Percentiles rank a stretch among this genome's conserved stretches.
phyloP scores from a whole-genome alignment of 495 filamentous ascomycete genomes.

The Annulohypoxylon nitens region DNA sequence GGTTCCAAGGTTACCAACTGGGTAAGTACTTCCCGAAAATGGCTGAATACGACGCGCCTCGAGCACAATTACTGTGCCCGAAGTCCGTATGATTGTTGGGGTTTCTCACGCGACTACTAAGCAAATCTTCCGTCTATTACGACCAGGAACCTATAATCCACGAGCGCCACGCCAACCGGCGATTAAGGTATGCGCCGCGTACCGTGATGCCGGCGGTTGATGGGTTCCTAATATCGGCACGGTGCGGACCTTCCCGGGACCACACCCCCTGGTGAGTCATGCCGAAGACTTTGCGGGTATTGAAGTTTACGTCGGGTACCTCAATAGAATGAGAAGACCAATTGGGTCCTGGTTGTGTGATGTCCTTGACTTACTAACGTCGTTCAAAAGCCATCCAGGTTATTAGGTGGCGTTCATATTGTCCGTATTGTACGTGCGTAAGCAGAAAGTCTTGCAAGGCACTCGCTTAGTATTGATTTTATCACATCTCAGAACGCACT shows the following conservation, averaged over 20 bases:
- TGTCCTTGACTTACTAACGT: neutral
- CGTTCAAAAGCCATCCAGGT: constrained; percentile 7
- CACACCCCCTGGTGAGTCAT: constrained; percentile 14
- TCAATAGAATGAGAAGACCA: neutral
- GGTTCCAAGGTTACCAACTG: constrained; percentile 7
- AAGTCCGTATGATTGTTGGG: constrained; percentile 13
- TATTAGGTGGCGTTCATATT: constrained; percentile 7
- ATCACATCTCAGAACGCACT: constrained; percentile 45
- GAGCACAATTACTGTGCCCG: constrained; percentile 1
- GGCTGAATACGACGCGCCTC: constrained; percentile 22
- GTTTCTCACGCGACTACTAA: constrained; percentile 15
- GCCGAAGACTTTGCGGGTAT: constrained; percentile 11
- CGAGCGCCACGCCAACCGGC: constrained; percentile 4
- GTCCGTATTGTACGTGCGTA: constrained; percentile 15
- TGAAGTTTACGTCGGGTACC: neutral
- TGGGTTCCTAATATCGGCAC: constrained; percentile 7
- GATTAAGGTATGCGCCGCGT: constrained; percentile 7
- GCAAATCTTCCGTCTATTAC: constrained; percentile 17
- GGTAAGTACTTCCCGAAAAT: constrained; percentile 13
- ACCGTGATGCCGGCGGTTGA: neutral
- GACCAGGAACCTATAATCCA: constrained; percentile 1
- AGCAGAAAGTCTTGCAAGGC: constrained; percentile 20
- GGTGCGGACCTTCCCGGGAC: constrained; percentile 10
- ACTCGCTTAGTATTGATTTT: constrained; percentile 28
- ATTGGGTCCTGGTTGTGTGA: neutral